A percentile compares a stretch with the other conserved stretches of the same genome.
Evolutionary conservation across 2,329 filamentous ascomycete species (phyloP).

Genomic region (Neodidymelliopsis sp.): DNA sequence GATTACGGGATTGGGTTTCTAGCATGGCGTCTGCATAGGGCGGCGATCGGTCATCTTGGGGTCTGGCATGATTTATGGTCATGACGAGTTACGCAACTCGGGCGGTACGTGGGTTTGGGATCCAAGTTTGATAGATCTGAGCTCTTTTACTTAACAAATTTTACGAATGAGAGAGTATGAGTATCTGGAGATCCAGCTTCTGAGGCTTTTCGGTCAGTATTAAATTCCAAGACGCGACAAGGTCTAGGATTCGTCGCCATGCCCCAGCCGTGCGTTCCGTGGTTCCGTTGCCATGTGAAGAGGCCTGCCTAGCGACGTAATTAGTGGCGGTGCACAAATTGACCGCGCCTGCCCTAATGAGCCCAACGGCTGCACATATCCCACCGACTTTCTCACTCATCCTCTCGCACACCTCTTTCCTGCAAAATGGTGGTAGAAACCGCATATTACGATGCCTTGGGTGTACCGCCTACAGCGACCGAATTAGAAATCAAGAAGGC

Average conservation of each 20-base stretch:
- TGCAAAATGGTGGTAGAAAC: slow-evolving; percentile 82
- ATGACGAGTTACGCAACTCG: slow-evolving; percentile 36
- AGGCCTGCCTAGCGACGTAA: slow-evolving; percentile 11
- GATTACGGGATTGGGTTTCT: slow-evolving; percentile 40
- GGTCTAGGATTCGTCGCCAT: not conserved
- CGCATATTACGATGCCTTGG: slow-evolving; percentile 85
- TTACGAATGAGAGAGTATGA: slow-evolving; percentile 28
- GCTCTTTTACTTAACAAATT: slow-evolving; percentile 38
- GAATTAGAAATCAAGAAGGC: slow-evolving; percentile 97
- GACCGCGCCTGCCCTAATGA: slow-evolving; percentile 7
- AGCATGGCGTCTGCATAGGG: slow-evolving; percentile 51
- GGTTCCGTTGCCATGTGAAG: slow-evolving; percentile 12
- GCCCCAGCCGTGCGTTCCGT: slow-evolving; percentile 18
- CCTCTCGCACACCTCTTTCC: slow-evolving; percentile 7
- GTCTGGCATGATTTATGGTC: slow-evolving; percentile 38
- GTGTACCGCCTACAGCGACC: slow-evolving; percentile 82
- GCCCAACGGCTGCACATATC: slow-evolving; percentile 18
- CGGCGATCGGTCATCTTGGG: slow-evolving; percentile 44
- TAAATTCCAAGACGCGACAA: not conserved
- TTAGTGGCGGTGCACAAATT: slow-evolving; percentile 17
- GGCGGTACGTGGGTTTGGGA: slow-evolving; percentile 22
- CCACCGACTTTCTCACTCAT: slow-evolving; percentile 20
- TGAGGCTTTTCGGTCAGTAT: too few species aligned
- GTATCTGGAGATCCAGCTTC: not conserved
- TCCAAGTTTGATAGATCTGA: slow-evolving; percentile 38